Evolutionary conservation across 805 yeast genomes (phyloP).

Genomic region (Schwanniomyces yamadae): DNA sequence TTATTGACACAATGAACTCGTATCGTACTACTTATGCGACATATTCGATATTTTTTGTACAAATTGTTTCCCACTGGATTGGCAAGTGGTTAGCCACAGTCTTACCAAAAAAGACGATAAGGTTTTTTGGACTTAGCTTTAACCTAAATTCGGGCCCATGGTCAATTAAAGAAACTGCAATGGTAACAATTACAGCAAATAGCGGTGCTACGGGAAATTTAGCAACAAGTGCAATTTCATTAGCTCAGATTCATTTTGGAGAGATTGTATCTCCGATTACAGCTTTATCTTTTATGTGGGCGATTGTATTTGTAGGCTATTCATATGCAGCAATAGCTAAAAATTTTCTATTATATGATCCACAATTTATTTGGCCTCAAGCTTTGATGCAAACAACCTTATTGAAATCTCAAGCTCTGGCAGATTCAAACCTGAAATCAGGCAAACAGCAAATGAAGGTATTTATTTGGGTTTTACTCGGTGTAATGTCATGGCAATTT

Average conservation of each 20-base stretch:
- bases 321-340: constrained; percentile 49
- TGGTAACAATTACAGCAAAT: constrained; percentile 49
- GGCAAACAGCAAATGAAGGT: constrained; percentile 31
- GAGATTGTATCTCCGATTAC: constrained; percentile 29
- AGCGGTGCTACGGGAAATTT: constrained; percentile 49
- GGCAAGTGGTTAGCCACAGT: constrained; percentile 42
- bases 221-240: constrained; percentile 44
- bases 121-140: constrained; percentile 21
- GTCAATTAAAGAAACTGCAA: constrained; percentile 48
- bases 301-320: constrained; percentile 49
- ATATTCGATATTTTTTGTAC: constrained; percentile 48
- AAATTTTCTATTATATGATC: constrained; percentile 42
- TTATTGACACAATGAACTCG: constrained; percentile 36
- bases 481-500: constrained; percentile 43
- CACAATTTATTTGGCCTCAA: constrained; percentile 47
- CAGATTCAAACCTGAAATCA: constrained; percentile 12
- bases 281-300: constrained; percentile 44
- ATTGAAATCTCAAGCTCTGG: constrained; percentile 27
- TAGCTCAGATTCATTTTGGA: constrained; percentile 42
- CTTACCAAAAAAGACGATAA: constrained; percentile 31
- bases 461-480: constrained; percentile 30
- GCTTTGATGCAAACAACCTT: constrained; percentile 48
- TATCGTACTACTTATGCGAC: constrained; percentile 43
- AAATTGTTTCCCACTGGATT: constrained; percentile 42
- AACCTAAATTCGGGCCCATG: constrained; percentile 50